Base-by-base conservation (phyloP, 768 basidiomycete genomes). In the Butyriboletus loyo region DNA sequence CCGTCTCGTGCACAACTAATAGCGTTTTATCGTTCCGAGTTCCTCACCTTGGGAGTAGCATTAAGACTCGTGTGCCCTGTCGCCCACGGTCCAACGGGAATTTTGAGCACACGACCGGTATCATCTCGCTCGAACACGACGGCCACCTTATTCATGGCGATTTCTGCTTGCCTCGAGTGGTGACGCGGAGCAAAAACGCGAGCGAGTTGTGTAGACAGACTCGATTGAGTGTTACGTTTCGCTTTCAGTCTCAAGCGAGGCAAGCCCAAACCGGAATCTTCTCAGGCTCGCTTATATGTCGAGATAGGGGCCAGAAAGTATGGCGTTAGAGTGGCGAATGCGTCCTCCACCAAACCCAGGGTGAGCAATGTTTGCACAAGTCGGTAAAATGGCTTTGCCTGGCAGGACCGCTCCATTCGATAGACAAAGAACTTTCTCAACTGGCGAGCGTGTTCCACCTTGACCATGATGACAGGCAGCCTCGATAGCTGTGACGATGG, bases 81-180 rank as follows among this genome's bases (percentile, higher is more conserved):
- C 3, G 19, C 37, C 49, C 45, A 25, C 45, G 38, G 49, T 50
- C 35, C 47, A 14, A 62, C 11, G 22, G 65, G 53, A 56, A 58
- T 46, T 27, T 54, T 54, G 47, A 31, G 55, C 13, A 64, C 36
- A 15, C 62, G 61, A 19, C 64, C 57, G 1, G 53, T 54, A 25
- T 65, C 62, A 25, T 59, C 64, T 35, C 55, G 56, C 32, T 65
- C 64, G 22, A 66, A 32, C 15, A 64, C 55, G 27, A 56, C n/a
- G 5, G 17, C n/a, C 32, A 25, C n/a, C 15, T 43, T 46, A 5
- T 21, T 27, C 50, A 54, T 60, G 24, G 25, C 36, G 7, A 31
- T 21, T 22, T 0, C 1, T 5, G n/a, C 22, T 24, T 1, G 30
- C 31, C 19, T 14, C 17, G 22, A 27, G 40, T 35, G 4, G 9